A percentile compares a stretch with the other conserved stretches of the same genome.
These are phyloP conservation scores for Chamaecyparis obtusa DNA, from an alignment of 75 land plant genomes.

Conservation along the genomic window DNA sequence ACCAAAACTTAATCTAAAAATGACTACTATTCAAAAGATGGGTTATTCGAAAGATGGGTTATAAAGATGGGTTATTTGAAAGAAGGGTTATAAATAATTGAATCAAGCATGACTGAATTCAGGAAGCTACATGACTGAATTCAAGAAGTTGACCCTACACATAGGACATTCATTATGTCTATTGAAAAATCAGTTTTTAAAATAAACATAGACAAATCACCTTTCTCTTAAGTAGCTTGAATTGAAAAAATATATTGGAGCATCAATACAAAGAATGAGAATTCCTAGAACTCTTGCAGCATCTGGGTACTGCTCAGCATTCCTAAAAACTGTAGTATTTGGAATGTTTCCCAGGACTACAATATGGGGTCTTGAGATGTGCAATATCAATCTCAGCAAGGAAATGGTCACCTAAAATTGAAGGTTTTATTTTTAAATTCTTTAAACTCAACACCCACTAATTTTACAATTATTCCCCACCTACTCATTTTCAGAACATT, in stretches of 20 bases:
- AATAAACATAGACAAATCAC: conserved; percentile 10
- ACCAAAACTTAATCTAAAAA: no score
- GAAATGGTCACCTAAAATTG: conserved; percentile 64
- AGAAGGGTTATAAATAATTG: background rate
- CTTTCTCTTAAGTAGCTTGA: conserved; percentile 62
- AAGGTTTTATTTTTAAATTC: background rate
- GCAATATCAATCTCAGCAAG: conserved; percentile 52
- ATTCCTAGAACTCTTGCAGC: conserved; percentile 38
- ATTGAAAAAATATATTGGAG: conserved; percentile 62
- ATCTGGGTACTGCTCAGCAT: conserved; percentile 49
- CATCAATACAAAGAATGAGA: conserved; percentile 49
- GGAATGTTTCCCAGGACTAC: conserved; percentile 73
- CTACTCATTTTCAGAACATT: no score
- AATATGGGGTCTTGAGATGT: conserved; percentile 71
- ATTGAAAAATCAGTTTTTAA: background rate
- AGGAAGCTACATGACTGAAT: no score
- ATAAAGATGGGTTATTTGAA: no score
- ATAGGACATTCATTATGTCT: background rate
- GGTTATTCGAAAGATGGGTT: no score
- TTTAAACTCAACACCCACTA: no score
- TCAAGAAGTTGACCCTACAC: background rate
- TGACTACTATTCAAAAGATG: background rate
- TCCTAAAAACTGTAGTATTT: conserved; percentile 54
- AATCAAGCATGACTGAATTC: background rate
- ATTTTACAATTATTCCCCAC: no score